Evolutionary conservation across 306 rosid species (phyloP), one percentile per base, ranked within the genome.

Genomic region (Carpinus fangiana): DNA sequence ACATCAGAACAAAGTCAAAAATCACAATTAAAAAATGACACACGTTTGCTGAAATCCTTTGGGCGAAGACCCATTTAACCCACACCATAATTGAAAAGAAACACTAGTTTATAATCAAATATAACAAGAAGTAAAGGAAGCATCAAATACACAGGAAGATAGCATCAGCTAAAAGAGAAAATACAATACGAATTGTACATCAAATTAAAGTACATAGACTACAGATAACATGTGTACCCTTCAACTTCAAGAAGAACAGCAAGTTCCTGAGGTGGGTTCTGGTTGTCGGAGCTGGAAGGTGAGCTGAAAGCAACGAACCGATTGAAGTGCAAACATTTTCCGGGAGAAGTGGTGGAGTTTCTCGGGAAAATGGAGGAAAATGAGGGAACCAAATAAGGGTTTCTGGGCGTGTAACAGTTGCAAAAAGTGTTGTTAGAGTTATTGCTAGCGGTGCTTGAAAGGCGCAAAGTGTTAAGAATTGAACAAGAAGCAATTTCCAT

Each of bases 221-320:
- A 36, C 73, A 46, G 74, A 73, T 7, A 67, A 76, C 67, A 57
- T 14, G 18, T 60, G 66, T 54, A 95, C 98, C 98, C 98, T 43
- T 95, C 94, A 56, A 95, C 90, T 87, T 95, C 97, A 76, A 95
- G 97, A 83, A 95, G 93, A 75, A 95, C 85, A 6, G 93, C 98
- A 53, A 91, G 82, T 75, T 90, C 77, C 74, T n/a, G 84, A 48
- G 97, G 73, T 4, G 91, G 8, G 60, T 70, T 57, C 74, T 62
- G 56, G 70, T 51, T 7, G 62, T 57, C 72, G 14, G 82, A 45
- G 81, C 78, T 28, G 74, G 90, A 84, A 26, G 76, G 53, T 3
- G 88, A 85, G 87, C 85, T 77, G 71, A 65, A 75, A 75, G 90
- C 77, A 20, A 87, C 8, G 70, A 84, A 55, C 23, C 76, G 77